Percentiles rank a stretch among this genome's conserved stretches.
phyloP scores from a whole-genome alignment of 331 rosid species.

The Quercus tomentella region DNA sequence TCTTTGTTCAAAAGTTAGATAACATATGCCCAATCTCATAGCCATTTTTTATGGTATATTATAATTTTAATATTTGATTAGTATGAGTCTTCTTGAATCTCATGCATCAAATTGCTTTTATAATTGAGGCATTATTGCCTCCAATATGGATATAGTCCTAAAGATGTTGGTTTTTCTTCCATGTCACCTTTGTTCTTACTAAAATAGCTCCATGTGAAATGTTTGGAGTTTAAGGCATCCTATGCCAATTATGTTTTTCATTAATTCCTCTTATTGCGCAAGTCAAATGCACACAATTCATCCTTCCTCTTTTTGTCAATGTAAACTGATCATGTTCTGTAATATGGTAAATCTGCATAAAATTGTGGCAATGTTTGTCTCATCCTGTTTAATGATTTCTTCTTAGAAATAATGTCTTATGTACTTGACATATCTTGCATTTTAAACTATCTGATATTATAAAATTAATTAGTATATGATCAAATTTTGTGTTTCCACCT shows the following conservation, averaged over 20 bases:
- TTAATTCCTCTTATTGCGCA: not conserved
- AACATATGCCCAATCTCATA: not conserved
- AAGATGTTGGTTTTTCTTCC: not conserved
- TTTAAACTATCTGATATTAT: not conserved
- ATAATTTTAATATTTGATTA: not conserved
- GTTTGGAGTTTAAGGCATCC: not conserved
- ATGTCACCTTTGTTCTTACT: not conserved
- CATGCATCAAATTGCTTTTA: not conserved
- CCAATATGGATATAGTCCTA: not conserved
- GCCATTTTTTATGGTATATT: not conserved
- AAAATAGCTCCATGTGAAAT: not conserved
- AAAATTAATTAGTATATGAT: not conserved
- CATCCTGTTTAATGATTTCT: not conserved
- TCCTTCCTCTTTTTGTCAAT: not conserved
- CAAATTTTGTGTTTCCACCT: not conserved
- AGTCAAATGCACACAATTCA: not conserved
- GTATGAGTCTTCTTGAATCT: not conserved
- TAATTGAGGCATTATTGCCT: no score
- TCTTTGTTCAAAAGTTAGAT: not conserved
- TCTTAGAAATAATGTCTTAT: not conserved
- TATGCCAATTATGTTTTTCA: not conserved
- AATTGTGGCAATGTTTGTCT: not conserved
- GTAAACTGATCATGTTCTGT: not conserved
- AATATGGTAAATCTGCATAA: not conserved
- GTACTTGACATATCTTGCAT: no score